Conservation (phyloP, 1,284 basidiomycete species). For the Ustilago curta region DNA sequence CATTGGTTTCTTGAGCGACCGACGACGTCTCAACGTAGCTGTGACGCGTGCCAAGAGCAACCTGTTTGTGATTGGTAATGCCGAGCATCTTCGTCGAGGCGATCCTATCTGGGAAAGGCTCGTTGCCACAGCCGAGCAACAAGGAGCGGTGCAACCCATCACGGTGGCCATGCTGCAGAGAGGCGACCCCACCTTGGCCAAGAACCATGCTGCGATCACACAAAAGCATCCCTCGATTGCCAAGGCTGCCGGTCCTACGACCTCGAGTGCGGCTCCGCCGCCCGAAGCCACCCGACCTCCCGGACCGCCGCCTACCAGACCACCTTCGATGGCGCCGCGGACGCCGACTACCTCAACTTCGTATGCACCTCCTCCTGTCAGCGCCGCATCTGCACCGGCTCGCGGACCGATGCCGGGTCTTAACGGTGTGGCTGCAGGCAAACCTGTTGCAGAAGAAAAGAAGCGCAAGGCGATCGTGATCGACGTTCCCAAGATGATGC, state of each 20-base stretch:
- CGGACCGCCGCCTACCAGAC: slow-evolving; percentile 15
- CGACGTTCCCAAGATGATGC: slow-evolving; percentile 22
- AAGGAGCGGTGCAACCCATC: slow-evolving; percentile 37
- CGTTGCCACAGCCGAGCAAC: slow-evolving; percentile 50
- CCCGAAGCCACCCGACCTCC: slow-evolving; percentile 12
- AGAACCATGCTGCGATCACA: slow-evolving; percentile 18
- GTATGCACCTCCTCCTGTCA: slow-evolving; percentile 21
- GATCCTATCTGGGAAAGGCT: slow-evolving; percentile 71
- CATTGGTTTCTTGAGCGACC: slow-evolving; percentile 79
- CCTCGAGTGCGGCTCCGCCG: slow-evolving; percentile 4
- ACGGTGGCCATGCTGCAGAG: slow-evolving; percentile 42
- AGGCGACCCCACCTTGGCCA: slow-evolving; percentile 40
- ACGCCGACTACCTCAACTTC: slow-evolving; percentile 10
- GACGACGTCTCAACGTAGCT: slow-evolving; percentile 80
- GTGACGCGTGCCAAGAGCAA: slow-evolving; percentile 94
- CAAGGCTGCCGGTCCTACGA: not conserved
- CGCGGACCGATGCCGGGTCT: slow-evolving; percentile 12
- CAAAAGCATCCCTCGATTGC: slow-evolving; percentile 12
- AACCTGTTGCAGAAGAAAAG: slow-evolving; percentile 19
- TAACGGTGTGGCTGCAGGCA: slow-evolving; percentile 7
- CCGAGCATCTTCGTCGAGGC: slow-evolving; percentile 81
- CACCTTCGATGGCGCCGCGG: slow-evolving; percentile 11
- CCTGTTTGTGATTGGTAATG: slow-evolving; percentile 91
- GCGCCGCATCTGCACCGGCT: not conserved
- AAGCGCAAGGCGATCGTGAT: slow-evolving; percentile 47